phyloP scores from a whole-genome alignment of 352 stramenopile genomes.

The Phytophthora pistaciae region DNA sequence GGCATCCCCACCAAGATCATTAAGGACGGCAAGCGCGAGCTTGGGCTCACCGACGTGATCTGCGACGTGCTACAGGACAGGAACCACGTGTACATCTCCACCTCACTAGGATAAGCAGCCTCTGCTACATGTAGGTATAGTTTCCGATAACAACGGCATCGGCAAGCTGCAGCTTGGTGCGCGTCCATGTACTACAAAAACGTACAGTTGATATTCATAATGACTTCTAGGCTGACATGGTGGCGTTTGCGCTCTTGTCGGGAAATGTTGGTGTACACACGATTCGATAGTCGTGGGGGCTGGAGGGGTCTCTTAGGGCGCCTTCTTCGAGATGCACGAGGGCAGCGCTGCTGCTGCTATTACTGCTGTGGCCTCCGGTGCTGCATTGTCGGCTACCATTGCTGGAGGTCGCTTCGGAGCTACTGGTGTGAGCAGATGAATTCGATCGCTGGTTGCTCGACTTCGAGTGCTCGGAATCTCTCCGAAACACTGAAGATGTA shows the following conservation, averaged over 20 bases:
- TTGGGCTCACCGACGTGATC: constrained; percentile 65
- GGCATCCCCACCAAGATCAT: constrained; percentile 53
- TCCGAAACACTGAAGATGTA: constrained; percentile 34
- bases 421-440: constrained; percentile 10
- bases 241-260: constrained; percentile 42
- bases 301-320: constrained; percentile 29
- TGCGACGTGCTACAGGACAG: constrained; percentile 69
- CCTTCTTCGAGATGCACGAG: constrained; percentile 40
- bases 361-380: constrained; percentile 9
- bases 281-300: constrained; percentile 58
- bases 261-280: constrained; percentile 73
- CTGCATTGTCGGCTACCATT: constrained; percentile 11
- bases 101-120: constrained; percentile 43
- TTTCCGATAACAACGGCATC: too few species aligned
- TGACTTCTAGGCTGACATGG: constrained; percentile 41
- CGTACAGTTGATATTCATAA: constrained; percentile 34
- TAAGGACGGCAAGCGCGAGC: constrained; percentile 55
- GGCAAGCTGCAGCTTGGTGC: too few species aligned
- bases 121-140: too few species aligned
- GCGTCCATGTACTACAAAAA: constrained; percentile 19
- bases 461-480: constrained; percentile 41
- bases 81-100: constrained; percentile 76
- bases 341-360: constrained; percentile 13
- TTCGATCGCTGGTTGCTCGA: constrained; percentile 25
- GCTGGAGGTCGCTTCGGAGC: constrained; percentile 4